Percentiles rank a stretch among this genome's conserved stretches.
Conservation (phyloP, 225 moss, liverwort and hornwort species). For the Sphagnum tenellum region DNA sequence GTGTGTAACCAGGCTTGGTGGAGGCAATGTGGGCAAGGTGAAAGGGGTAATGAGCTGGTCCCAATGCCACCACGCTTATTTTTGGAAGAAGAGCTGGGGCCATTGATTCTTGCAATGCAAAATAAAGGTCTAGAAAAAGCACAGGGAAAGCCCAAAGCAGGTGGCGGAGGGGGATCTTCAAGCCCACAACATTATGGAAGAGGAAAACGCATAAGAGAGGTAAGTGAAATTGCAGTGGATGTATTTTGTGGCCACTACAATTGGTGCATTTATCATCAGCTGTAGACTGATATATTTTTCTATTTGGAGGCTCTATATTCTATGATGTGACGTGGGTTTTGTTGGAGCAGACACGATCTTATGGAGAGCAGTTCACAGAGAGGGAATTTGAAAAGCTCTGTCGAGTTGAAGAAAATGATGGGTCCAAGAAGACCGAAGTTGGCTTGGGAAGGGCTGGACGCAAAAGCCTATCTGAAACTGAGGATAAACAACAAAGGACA, state of each 20-base stretch:
- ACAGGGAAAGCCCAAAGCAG: constrained; percentile 32
- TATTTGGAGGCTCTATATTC: neutral
- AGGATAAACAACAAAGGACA: neutral
- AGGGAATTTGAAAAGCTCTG: constrained; percentile 91
- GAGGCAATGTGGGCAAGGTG: constrained; percentile 65
- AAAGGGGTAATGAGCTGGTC: constrained; percentile 56
- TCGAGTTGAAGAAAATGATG: constrained; percentile 54
- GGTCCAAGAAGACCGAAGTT: constrained; percentile 36
- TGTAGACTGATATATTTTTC: neutral
- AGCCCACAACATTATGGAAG: constrained; percentile 84
- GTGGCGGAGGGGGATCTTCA: constrained; percentile 25
- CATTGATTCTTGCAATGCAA: constrained; percentile 66
- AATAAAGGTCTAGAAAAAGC: constrained; percentile 64
- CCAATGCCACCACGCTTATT: constrained; percentile 79
- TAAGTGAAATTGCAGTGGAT: constrained; percentile 7
- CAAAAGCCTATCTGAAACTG: constrained; percentile 17
- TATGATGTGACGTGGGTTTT: constrained; percentile 22
- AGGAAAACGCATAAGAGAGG: constrained; percentile 94
- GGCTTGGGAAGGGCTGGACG: constrained; percentile 15
- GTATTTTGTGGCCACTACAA: neutral
- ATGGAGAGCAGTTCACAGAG: constrained; percentile 89
- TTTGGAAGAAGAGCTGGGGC: constrained; percentile 76
- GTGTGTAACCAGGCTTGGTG: constrained; percentile 43
- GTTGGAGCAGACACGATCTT: constrained; percentile 56
- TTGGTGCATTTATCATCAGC: neutral